phyloP scores from a whole-genome alignment of 139 green algal genomes.

The Coccomyxa sp. region DNA sequence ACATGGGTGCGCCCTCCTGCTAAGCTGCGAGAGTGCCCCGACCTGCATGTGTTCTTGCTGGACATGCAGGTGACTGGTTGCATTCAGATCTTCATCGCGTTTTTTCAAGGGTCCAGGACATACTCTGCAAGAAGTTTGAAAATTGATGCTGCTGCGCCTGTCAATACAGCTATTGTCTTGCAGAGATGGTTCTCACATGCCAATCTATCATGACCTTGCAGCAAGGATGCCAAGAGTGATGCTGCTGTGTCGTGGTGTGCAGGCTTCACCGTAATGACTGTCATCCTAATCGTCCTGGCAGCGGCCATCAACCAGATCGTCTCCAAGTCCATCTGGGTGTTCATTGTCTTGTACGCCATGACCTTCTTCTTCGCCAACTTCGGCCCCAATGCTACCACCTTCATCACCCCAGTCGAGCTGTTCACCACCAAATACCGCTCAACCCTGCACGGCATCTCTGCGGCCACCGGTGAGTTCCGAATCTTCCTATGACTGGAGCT shows the following conservation, averaged over 20 bases:
- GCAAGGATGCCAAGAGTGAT: no score
- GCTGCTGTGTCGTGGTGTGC: no score
- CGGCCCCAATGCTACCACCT: constrained; percentile 52
- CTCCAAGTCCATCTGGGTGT: not conserved
- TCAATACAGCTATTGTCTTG: no score
- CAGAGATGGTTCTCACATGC: no score
- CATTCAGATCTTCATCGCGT: no score
- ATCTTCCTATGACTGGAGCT: not conserved
- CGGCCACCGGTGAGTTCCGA: constrained; percentile 16
- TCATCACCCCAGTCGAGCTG: constrained; percentile 45
- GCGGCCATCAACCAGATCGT: constrained; percentile 11
- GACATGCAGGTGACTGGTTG: no score
- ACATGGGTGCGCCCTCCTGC: constrained; percentile 7
- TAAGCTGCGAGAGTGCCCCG: not conserved
- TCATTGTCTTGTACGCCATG: constrained; percentile 6
- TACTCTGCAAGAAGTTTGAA: no score
- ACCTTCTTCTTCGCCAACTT: constrained; percentile 58
- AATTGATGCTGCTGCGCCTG: no score
- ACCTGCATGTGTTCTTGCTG: not conserved
- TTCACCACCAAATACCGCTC: constrained; percentile 33
- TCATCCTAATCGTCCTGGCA: constrained; percentile 34
- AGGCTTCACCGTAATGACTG: constrained; percentile 51
- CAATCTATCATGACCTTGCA: no score
- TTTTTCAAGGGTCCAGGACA: no score
- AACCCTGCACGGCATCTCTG: constrained; percentile 41